A percentile compares a stretch with the other conserved stretches of the same genome.
Evolutionary conservation across 2,329 filamentous ascomycete genomes (phyloP).

Genomic region (Orbilia quercus): DNA sequence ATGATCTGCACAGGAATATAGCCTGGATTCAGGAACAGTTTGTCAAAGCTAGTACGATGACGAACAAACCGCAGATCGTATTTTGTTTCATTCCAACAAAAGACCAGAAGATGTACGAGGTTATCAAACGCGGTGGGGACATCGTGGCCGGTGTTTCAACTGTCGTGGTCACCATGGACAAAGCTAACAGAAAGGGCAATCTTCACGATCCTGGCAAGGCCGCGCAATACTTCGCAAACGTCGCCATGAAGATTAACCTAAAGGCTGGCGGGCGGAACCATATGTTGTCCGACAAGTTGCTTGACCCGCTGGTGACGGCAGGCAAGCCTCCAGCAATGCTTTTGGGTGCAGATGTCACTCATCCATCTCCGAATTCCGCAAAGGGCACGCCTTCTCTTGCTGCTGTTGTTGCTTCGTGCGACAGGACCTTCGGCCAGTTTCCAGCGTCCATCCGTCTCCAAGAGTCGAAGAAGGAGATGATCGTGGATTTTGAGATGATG

Average conservation of each 20-base stretch:
- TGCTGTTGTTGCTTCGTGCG: slow-evolving; percentile 80
- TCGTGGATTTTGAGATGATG: slow-evolving; percentile 69
- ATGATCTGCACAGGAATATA: slow-evolving; percentile 9
- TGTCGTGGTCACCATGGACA: slow-evolving; percentile 64
- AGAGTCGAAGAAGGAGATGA: slow-evolving; percentile 75
- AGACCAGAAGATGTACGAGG: slow-evolving; percentile 71
- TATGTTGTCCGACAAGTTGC: slow-evolving; percentile 67
- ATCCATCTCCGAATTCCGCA: slow-evolving; percentile 77
- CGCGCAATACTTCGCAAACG: slow-evolving; percentile 73
- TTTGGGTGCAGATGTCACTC: slow-evolving; percentile 88
- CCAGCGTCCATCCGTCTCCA: slow-evolving; percentile 79
- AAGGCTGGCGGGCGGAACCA: slow-evolving; percentile 82
- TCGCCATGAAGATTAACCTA: slow-evolving; percentile 82
- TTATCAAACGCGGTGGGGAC: slow-evolving; percentile 77
- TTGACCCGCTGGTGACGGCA: slow-evolving; percentile 72
- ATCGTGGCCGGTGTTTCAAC: slow-evolving; percentile 74
- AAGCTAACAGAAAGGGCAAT: slow-evolving; percentile 56
- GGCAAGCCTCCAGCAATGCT: slow-evolving; percentile 74
- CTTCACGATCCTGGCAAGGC: slow-evolving; percentile 23
- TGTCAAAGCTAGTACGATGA: slow-evolving; percentile 6
- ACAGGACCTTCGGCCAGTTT: slow-evolving; percentile 78
- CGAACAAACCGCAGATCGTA: slow-evolving; percentile 64
- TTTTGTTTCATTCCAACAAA: slow-evolving; percentile 71
- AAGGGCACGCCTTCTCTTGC: slow-evolving; percentile 77
- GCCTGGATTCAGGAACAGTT: slow-evolving; percentile 44